Base-by-base conservation (phyloP, 305 asterid species). In the Ilex paraguariensis region DNA sequence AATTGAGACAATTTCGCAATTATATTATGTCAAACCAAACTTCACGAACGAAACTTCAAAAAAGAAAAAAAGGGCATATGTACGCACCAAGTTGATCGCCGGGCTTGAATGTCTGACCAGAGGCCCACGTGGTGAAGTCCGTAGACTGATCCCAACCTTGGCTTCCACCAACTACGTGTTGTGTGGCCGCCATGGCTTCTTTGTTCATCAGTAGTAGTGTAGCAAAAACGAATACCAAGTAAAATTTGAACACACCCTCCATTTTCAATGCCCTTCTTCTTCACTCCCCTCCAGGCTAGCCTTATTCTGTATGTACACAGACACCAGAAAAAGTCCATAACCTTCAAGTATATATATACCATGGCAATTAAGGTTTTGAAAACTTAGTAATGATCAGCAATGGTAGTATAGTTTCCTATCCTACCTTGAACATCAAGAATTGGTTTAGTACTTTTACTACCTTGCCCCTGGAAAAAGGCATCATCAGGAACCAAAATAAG, bases 141-240 rank as follows among this genome's bases (percentile, higher is more conserved):
- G 84, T 77, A n/a, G 95, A 90, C 64, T 74, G 79, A 57, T 80
- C 94, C 95, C 97, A 90, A 7, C 94, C 97, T 66, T 82, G 82
- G 79, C 88, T 87, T 60, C 91, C 95, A 17, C 97, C 94, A 4
- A 87, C 97, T 0, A 30, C 68, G 42, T 74, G 82, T 50, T 83
- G 83, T 5, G 81, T 71, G 1, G 28, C 28, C 28, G 94, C 95
- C 10, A 68, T 36, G 55, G 69, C 73, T 66, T 68, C 68, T 68
- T 65, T 61, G 31, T 40, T 32, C 46, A 66, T 7, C 12, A 64
- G 2, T 3, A 57, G 52, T 9, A 65, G 28, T 17, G 54, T 70
- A 51, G 69, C 2, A 7, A 61, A 56, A 4, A 68, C 14, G 36
- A 67, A 50, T 5, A 10, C 53, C 30, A 53, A 40, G 46, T 49